A percentile compares a stretch with the other conserved stretches of the same genome.
These are phyloP conservation scores for Metschnikowia noctiluminum DNA, from an alignment of 805 yeast species.

Conservation along the genomic window DNA sequence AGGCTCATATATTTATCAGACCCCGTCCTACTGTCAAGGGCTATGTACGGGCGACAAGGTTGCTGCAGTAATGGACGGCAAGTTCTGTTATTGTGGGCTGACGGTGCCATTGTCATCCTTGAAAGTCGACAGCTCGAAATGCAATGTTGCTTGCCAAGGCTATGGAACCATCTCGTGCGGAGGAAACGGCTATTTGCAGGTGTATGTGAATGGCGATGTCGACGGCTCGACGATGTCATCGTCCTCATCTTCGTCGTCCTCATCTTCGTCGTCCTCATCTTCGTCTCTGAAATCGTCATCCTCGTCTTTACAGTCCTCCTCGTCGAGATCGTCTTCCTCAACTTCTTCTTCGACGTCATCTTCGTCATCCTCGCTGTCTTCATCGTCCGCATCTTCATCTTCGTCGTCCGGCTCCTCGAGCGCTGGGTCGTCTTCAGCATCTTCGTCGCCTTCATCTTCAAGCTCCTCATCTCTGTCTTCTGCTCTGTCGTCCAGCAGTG, in stretches of 20 bases:
- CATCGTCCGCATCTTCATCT: not conserved
- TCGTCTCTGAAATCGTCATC: slow-evolving; percentile 14
- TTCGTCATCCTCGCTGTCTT: not conserved
- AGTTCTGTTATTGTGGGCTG: slow-evolving; percentile 67
- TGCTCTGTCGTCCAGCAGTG: not conserved
- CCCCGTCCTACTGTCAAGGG: slow-evolving; percentile 52
- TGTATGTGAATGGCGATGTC: slow-evolving; percentile 38
- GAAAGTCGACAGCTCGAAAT: slow-evolving; percentile 15
- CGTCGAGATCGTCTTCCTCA: slow-evolving; percentile 8
- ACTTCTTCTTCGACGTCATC: slow-evolving; percentile 13
- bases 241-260: slow-evolving; percentile 13
- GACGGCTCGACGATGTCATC: slow-evolving; percentile 15
- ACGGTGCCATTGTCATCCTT: slow-evolving; percentile 27
- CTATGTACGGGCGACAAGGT: slow-evolving; percentile 40
- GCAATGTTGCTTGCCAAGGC: slow-evolving; percentile 50
- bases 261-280: slow-evolving; percentile 16
- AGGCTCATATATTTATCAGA: slow-evolving; percentile 56
- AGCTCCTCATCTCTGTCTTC: not conserved
- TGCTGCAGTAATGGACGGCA: slow-evolving; percentile 44
- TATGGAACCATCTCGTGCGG: slow-evolving; percentile 62
- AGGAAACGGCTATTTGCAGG: slow-evolving; percentile 39
- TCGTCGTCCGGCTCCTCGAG: not conserved
- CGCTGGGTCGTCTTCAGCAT: not conserved
- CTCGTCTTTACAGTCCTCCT: slow-evolving; percentile 9
- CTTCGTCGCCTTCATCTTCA: not conserved